Conservation (phyloP, 305 asterid species). For the Fraxinus xanthoxyloides region DNA sequence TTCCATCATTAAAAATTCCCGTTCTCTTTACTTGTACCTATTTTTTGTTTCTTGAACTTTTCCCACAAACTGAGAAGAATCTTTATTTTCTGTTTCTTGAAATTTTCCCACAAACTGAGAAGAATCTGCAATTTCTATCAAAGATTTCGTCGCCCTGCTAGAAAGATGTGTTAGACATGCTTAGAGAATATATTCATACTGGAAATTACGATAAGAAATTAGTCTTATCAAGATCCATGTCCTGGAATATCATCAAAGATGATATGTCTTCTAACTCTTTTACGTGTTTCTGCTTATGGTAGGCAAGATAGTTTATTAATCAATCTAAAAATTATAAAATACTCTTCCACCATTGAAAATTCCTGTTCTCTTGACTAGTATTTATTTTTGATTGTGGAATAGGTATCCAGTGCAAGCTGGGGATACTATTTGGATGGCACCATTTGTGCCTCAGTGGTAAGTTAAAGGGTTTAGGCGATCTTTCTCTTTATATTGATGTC, state of each 20-base stretch:
- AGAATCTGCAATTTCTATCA: background rate
- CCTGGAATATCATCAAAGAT: background rate
- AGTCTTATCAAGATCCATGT: background rate
- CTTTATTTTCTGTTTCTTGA: background rate
- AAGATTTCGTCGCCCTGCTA: background rate
- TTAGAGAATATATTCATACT: background rate
- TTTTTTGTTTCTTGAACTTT: background rate
- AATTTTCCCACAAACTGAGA: background rate
- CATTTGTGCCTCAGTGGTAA: conserved; percentile 96
- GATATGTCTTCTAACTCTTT: background rate
- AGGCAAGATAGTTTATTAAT: background rate
- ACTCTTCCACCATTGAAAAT: background rate
- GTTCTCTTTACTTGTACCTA: background rate
- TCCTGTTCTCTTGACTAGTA: background rate
- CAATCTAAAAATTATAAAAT: background rate
- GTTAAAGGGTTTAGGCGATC: conserved; percentile 4
- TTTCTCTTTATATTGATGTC: background rate
- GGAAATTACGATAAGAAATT: background rate
- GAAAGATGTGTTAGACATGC: background rate
- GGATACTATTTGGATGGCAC: conserved; percentile 97
- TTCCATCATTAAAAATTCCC: background rate
- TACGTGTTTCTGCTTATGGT: background rate
- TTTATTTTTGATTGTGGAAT: conserved; percentile 13
- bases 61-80: too few relatives aligned
- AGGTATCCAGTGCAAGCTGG: conserved; percentile 97